phyloP scores from a whole-genome alignment of 257 asterid species.

The Fraxinus americana region DNA sequence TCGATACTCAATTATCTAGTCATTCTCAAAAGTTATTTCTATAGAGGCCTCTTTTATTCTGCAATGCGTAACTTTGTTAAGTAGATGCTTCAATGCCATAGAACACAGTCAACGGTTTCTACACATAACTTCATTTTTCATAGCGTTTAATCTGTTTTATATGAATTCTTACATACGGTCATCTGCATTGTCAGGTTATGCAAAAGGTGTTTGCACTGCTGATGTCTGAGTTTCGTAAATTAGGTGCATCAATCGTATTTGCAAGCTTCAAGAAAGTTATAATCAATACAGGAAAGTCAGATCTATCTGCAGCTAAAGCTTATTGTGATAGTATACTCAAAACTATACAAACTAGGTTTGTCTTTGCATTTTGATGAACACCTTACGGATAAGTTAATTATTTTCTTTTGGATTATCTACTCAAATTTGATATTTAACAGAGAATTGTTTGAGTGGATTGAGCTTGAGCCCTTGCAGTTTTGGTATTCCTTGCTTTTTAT shows the following conservation, averaged over 20 bases:
- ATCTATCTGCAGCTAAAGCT: slow-evolving; percentile 86
- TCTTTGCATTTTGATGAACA: slow-evolving; percentile 22
- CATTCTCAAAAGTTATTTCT: slow-evolving; percentile 7
- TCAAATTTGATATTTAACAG: slow-evolving; percentile 43
- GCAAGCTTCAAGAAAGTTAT: slow-evolving; percentile 87
- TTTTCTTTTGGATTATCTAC: slow-evolving; percentile 24
- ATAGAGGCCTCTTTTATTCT: not conserved
- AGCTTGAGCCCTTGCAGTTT: slow-evolving; percentile 86
- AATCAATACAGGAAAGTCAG: slow-evolving; percentile 87
- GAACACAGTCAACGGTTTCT: slow-evolving; percentile 13
- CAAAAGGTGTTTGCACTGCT: slow-evolving; percentile 90
- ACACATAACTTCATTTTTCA: slow-evolving; percentile 7
- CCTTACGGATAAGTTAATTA: not conserved
- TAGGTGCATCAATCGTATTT: slow-evolving; percentile 79
- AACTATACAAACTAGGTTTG: slow-evolving; percentile 79
- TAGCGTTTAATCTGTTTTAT: slow-evolving; percentile 17
- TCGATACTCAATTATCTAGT: slow-evolving; percentile 15
- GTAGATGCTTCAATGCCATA: slow-evolving; percentile 14
- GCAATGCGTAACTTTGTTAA: not conserved
- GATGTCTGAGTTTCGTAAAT: slow-evolving; percentile 90
- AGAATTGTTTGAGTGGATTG: slow-evolving; percentile 96
- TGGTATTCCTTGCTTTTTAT: slow-evolving; percentile 96
- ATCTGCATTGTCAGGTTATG: slow-evolving; percentile 68
- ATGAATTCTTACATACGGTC: slow-evolving; percentile 12
- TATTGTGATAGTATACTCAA: slow-evolving; percentile 88